Percentiles rank a stretch among this genome's conserved stretches.
These are phyloP conservation scores for Elsinoe necatrix DNA, from an alignment of 2,329 filamentous ascomycete species.

Conservation along the genomic window DNA sequence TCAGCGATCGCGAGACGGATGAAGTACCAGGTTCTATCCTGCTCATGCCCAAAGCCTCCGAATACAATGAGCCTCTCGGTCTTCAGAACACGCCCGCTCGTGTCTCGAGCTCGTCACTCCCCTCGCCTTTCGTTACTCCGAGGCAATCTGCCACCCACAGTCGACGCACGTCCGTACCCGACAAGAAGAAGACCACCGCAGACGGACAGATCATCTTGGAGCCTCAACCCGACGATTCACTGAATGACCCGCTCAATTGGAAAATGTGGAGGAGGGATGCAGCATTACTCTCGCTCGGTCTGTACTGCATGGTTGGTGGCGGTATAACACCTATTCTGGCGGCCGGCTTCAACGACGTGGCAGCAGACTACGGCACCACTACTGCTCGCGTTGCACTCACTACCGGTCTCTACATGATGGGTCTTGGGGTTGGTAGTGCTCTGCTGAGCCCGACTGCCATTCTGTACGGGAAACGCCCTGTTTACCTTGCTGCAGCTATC, in stretches of 20 bases:
- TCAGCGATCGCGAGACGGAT: slow-evolving; percentile 72
- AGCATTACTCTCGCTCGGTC: slow-evolving; percentile 72
- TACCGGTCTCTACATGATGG: slow-evolving; percentile 90
- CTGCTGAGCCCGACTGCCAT: slow-evolving; percentile 86
- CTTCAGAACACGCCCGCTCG: slow-evolving; percentile 54
- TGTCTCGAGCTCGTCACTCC: slow-evolving; percentile 19
- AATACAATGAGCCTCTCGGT: slow-evolving; percentile 55
- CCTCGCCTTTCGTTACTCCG: slow-evolving; percentile 24
- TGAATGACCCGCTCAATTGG: slow-evolving; percentile 93
- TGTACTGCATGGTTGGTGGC: slow-evolving; percentile 89
- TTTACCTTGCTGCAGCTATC: slow-evolving; percentile 70
- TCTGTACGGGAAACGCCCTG: slow-evolving; percentile 78
- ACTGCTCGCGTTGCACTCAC: slow-evolving; percentile 72
- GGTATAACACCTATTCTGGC: slow-evolving; percentile 87
- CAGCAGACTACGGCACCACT: slow-evolving; percentile 55
- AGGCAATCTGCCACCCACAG: background rate
- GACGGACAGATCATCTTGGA: slow-evolving; percentile 81
- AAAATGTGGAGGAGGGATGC: slow-evolving; percentile 69
- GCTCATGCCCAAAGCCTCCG: slow-evolving; percentile 46
- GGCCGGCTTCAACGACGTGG: slow-evolving; percentile 79
- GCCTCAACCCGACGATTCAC: slow-evolving; percentile 82
- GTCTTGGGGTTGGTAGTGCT: slow-evolving; percentile 75
- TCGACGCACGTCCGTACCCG: background rate
- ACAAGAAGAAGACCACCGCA: slow-evolving; percentile 62
- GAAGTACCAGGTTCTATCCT: slow-evolving; percentile 71